A percentile compares a stretch with the other conserved stretches of the same genome.
Evolutionary conservation across 2,329 filamentous ascomycete genomes (phyloP).

Genomic region (Ophiostoma ips): DNA sequence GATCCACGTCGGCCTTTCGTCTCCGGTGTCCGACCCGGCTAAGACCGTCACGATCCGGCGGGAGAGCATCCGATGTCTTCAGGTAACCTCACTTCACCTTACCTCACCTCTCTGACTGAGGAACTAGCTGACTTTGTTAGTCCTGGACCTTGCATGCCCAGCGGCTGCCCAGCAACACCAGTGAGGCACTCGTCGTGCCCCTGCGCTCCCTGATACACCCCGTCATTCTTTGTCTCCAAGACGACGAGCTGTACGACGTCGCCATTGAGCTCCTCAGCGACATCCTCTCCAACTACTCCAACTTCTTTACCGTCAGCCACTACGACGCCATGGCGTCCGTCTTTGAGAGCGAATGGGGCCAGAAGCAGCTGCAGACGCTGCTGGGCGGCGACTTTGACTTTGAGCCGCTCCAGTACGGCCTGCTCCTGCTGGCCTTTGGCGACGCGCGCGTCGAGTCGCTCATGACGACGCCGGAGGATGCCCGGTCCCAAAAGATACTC

Average conservation of each 20-base stretch:
- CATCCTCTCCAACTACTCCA: conserved; percentile 48
- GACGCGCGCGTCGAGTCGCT: conserved; percentile 50
- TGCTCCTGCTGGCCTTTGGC: conserved; percentile 54
- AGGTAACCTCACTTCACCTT: too few relatives aligned
- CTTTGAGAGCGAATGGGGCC: conserved; percentile 46
- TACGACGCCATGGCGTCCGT: conserved; percentile 43
- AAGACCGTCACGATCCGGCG: conserved; percentile 26
- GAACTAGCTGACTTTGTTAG: too few relatives aligned
- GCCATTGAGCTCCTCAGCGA: conserved; percentile 53
- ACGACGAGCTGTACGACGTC: conserved; percentile 42
- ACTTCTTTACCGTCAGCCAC: conserved; percentile 46
- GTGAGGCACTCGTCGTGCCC: conserved; percentile 41
- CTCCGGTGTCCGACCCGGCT: not conserved
- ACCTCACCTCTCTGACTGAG: too few relatives aligned
- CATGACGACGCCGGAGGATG: conserved; percentile 40
- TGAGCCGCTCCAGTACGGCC: conserved; percentile 50
- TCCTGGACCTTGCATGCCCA: conserved; percentile 65
- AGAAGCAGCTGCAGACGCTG: conserved; percentile 39
- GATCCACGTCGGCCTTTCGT: conserved; percentile 21
- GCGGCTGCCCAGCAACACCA: conserved; percentile 38
- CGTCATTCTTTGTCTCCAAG: conserved; percentile 45
- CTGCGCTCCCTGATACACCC: conserved; percentile 46
- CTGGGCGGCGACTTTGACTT: conserved; percentile 48
- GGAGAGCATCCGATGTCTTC: conserved; percentile 46
- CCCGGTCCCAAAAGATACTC: conserved; percentile 39